Base-by-base conservation (phyloP, 805 yeast genomes). In the Cyberlindnera amylophila region DNA sequence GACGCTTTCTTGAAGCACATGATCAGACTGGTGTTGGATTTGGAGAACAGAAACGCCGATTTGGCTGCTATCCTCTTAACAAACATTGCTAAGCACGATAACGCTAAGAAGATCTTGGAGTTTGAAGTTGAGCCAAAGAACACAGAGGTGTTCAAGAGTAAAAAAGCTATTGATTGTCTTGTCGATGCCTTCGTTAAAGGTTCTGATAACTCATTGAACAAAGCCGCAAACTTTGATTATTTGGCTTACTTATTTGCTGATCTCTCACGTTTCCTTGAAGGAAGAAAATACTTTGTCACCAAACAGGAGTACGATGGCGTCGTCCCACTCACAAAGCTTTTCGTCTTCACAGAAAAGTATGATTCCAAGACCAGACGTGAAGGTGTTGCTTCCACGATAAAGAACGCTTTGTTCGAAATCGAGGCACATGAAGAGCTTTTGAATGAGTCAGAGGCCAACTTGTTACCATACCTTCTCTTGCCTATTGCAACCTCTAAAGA, bases 101-200 rank as follows among this genome's bases (percentile, higher is more conserved):
- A 67, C 15, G 78, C 87, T 35, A 70, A 75, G 35, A 67, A 66
- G 41, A 56, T 86, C 0, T 71, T 86, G 36, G 65, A 69, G 14
- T 45, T 58, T 57, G 36, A 51, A 61, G 38, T 59, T 47, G 41
- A 69, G 54, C 45, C 62, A 19, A 57, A 64, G 13, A 74, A 75
- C 33, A 70, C 68, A 38, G 66, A 65, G 3, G 58, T 74, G 6
- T 87, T 86, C 67, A 75, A 71, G 59, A 79, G 85, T 49, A 54
- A 51, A 10, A 71, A 66, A 18, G 81, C 79, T 6, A 71, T 88
- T 64, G 96, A 86, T 55, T 84, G 90, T 61, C 69, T 90, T 26
- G 78, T 90, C 81, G 96, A 87, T 64, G 80, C 90, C 57, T 89
- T 88, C 59, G 96, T 89, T 32, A 85, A 85, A 57, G 96, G 96